phyloP scores from a whole-genome alignment of 2,329 filamentous ascomycete species.

The Cordyceps javanica region DNA sequence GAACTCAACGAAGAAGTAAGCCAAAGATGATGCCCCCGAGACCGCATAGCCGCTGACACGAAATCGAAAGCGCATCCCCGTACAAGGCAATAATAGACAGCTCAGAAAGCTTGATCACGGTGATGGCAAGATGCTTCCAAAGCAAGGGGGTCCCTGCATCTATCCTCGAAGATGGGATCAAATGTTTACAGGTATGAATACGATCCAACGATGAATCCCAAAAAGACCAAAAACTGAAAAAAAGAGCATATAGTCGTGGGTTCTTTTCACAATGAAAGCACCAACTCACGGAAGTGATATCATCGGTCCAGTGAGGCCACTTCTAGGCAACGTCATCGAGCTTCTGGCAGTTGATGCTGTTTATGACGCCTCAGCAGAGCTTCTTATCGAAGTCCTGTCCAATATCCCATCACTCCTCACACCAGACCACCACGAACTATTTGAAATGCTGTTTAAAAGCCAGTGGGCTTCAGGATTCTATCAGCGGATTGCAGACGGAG shows the following conservation, averaged over 20 bases:
- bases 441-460: slow-evolving; percentile 55
- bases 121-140: slow-evolving; percentile 35
- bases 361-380: slow-evolving; percentile 55
- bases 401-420: slow-evolving; percentile 60
- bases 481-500: slow-evolving; percentile 47
- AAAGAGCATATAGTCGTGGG: slow-evolving; percentile 54
- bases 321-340: slow-evolving; percentile 54
- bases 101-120: slow-evolving; percentile 31
- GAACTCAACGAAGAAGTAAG: slow-evolving; percentile 51
- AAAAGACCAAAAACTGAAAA: slow-evolving; percentile 19
- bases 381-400: slow-evolving; percentile 58
- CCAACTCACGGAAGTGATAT: slow-evolving; percentile 52
- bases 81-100: slow-evolving; percentile 36
- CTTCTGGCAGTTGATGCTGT: slow-evolving; percentile 53
- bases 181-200: slow-evolving; percentile 51
- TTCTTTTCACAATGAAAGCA: slow-evolving; percentile 63
- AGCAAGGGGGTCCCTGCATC: slow-evolving; percentile 22
- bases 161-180: slow-evolving; percentile 49
- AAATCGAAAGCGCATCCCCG: slow-evolving; percentile 27
- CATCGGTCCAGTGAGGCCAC: slow-evolving; percentile 50
- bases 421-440: slow-evolving; percentile 47
- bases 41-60: slow-evolving; percentile 17
- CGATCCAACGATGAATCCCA: slow-evolving; percentile 17
- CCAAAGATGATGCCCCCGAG: background rate
- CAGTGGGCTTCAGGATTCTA: slow-evolving; percentile 54